Evolutionary conservation across 495 filamentous ascomycete species (phyloP).

Genomic region (Daldinia childiae): DNA sequence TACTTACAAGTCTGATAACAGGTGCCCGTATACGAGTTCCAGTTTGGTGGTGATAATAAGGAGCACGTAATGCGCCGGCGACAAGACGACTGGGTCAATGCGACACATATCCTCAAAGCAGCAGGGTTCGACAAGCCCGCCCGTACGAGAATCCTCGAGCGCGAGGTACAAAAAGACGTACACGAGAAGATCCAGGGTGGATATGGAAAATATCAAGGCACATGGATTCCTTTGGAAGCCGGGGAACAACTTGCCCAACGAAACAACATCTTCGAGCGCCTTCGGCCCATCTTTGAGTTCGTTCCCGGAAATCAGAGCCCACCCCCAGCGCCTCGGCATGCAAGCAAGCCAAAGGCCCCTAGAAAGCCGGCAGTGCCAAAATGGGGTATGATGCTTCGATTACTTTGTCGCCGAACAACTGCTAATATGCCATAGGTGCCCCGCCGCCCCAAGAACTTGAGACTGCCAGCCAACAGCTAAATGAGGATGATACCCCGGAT

Average conservation of each 20-base stretch:
- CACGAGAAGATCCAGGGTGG: conserved; percentile 99
- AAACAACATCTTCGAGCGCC: conserved; percentile 82
- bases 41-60: conserved; percentile 74
- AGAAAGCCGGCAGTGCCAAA: conserved; percentile 67
- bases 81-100: conserved; percentile 90
- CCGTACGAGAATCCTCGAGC: conserved; percentile 90
- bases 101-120: conserved; percentile 92
- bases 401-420: conserved; percentile 19
- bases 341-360: conserved; percentile 75
- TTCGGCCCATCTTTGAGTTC: conserved; percentile 89
- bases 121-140: conserved; percentile 80
- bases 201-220: conserved; percentile 99
- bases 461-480: conserved; percentile 64
- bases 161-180: conserved; percentile 93
- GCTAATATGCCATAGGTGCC: conserved; percentile 43
- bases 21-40: conserved; percentile 92
- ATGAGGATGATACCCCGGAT: conserved; percentile 84
- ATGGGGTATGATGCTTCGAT: conserved; percentile 54
- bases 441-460: conserved; percentile 51
- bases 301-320: conserved; percentile 85
- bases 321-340: conserved; percentile 93
- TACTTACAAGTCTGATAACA: conserved; percentile 56
- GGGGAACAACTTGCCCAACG: conserved; percentile 83
- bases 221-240: conserved; percentile 91
- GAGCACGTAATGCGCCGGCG: conserved; percentile 89